Conservation (phyloP, 2,329 filamentous ascomycete genomes). For the Colletotrichum tropicicola region DNA sequence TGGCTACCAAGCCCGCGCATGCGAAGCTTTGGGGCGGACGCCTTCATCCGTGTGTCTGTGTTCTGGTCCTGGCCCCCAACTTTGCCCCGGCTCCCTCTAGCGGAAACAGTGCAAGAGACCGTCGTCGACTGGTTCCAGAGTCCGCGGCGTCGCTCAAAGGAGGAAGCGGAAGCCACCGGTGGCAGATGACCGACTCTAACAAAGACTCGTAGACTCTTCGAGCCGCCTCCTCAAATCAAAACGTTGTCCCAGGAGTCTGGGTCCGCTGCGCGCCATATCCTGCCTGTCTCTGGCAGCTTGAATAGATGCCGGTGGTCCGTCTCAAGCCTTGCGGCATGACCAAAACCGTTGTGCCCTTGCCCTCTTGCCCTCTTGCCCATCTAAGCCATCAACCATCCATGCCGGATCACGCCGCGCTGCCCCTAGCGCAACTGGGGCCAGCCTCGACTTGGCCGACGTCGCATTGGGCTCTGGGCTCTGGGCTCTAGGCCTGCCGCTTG, state of each 20-base stretch:
- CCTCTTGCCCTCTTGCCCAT: background rate
- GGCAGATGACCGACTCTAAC: no score
- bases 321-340: constrained; percentile 24
- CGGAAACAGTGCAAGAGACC: background rate
- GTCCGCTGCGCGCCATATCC: constrained; percentile 21
- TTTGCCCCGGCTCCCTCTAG: background rate
- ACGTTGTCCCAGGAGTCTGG: constrained; percentile 24
- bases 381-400: background rate
- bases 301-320: constrained; percentile 24
- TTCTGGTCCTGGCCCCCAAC: background rate
- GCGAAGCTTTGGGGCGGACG: constrained; percentile 27
- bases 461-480: background rate
- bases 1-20: background rate
- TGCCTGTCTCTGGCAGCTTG: constrained; percentile 3
- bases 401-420: background rate
- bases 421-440: background rate
- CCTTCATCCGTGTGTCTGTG: background rate
- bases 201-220: no score
- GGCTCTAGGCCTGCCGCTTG: background rate
- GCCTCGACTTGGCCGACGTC: constrained; percentile 10
- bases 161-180: no score
- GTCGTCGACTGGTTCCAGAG: background rate
- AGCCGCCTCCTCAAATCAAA: no score
- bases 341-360: constrained; percentile 13
- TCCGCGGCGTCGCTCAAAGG: background rate